Evolutionary conservation across 2,329 filamentous ascomycete species (phyloP).

Genomic region (Xylaria polymorpha): DNA sequence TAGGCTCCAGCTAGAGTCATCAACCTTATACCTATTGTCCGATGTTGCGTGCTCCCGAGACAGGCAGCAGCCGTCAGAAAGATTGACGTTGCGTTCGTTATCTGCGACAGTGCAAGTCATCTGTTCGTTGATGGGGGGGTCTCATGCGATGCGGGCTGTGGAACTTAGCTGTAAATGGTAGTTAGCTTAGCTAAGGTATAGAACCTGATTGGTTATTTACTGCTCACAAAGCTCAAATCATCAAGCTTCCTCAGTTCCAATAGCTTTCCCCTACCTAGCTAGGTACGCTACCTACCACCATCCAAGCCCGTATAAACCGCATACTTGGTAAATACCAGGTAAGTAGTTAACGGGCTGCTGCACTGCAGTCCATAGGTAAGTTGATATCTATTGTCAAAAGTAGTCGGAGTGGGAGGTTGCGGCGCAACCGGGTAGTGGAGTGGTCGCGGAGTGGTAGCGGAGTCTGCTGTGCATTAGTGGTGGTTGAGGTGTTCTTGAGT

Average conservation of each 20-base stretch:
- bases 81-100: not conserved
- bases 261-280: not conserved
- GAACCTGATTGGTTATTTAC: not conserved
- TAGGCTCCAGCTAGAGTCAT: conserved; percentile 8
- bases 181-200: not conserved
- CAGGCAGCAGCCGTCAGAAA: conserved; percentile 8
- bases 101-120: not conserved
- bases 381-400: not conserved
- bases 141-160: not conserved
- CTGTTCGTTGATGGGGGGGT: not conserved
- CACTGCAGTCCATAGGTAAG: not conserved
- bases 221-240: not conserved
- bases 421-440: conserved; percentile 30
- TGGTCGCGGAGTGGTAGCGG: conserved; percentile 7
- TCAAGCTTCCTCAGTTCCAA: not conserved
- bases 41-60: not conserved
- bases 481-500: not conserved
- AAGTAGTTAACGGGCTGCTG: not conserved
- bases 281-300: not conserved
- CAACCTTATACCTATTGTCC: not conserved
- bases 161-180: not conserved
- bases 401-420: conserved; percentile 20
- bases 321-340: too few species aligned
- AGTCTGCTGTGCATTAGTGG: conserved; percentile 33
- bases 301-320: too few species aligned